A percentile compares a stretch with the other conserved stretches of the same genome.
These are phyloP conservation scores for Aspergillus pseudotamarii DNA, from an alignment of 2,329 filamentous ascomycete species.

Conservation along the genomic window DNA sequence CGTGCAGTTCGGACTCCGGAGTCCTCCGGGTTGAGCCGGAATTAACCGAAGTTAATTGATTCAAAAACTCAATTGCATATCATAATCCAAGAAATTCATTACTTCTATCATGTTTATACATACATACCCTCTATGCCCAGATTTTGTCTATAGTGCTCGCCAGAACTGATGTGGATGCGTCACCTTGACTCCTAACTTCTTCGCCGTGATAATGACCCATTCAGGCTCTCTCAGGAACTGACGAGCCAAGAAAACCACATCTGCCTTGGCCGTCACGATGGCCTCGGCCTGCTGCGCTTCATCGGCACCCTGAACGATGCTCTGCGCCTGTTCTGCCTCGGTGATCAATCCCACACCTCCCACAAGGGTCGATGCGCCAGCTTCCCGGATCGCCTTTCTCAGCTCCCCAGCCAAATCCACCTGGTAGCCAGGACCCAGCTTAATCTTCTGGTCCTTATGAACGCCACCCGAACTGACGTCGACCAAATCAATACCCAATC, in stretches of 20 bases:
- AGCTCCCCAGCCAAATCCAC: slow-evolving; percentile 52
- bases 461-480: slow-evolving; percentile 52
- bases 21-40: background rate
- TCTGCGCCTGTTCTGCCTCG: slow-evolving; percentile 53
- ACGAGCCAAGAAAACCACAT: slow-evolving; percentile 55
- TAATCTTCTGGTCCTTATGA: slow-evolving; percentile 47
- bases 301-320: slow-evolving; percentile 46
- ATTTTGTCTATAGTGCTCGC: slow-evolving; percentile 19
- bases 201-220: slow-evolving; percentile 57
- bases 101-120: background rate
- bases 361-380: slow-evolving; percentile 48
- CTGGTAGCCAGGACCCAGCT: slow-evolving; percentile 53
- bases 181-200: slow-evolving; percentile 52
- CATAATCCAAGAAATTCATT: background rate
- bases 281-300: slow-evolving; percentile 30
- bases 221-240: slow-evolving; percentile 60
- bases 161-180: slow-evolving; percentile 53
- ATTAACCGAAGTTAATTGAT: background rate
- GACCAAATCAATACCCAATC: slow-evolving; percentile 47
- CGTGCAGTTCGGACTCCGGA: background rate
- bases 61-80: background rate
- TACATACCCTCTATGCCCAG: background rate
- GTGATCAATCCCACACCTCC: slow-evolving; percentile 59
- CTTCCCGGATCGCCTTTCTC: slow-evolving; percentile 40
- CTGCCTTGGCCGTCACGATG: slow-evolving; percentile 40